phyloP scores from a whole-genome alignment of 202 grass and related monocot species.

The Hordeum pubiflorum region DNA sequence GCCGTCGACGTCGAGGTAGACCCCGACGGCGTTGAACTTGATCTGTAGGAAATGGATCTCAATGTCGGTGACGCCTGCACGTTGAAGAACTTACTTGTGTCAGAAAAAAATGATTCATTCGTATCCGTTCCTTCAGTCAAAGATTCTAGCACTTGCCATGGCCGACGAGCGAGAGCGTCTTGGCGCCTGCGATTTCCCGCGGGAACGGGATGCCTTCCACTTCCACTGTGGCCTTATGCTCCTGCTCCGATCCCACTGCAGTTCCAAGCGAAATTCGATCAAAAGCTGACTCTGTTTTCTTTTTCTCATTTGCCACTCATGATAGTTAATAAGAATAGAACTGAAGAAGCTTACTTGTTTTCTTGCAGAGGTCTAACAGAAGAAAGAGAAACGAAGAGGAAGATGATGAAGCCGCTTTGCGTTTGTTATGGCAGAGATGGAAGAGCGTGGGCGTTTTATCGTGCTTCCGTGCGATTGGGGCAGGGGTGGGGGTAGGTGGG shows the following conservation, averaged over 20 bases:
- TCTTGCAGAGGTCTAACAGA: not conserved
- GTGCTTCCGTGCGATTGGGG: not conserved
- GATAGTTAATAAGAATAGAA: too few relatives aligned
- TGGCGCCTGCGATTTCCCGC: conserved; percentile 38
- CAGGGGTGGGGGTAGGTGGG: not conserved
- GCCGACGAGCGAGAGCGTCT: conserved; percentile 50
- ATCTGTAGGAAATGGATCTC: conserved; percentile 95
- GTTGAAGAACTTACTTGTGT: not conserved
- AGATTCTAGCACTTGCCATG: conserved; percentile 12
- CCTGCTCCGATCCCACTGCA: conserved; percentile 64
- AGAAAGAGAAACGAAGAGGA: not conserved
- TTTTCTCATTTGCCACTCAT: not conserved
- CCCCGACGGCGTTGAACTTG: conserved; percentile 76
- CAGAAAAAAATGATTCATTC: not conserved
- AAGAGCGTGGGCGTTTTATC: conserved; percentile 9
- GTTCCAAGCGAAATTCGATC: not conserved
- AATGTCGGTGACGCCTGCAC: conserved; percentile 77
- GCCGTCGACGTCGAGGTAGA: conserved; percentile 47
- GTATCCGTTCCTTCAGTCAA: too few relatives aligned
- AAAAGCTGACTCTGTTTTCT: not conserved
- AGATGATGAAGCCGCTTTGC: not conserved
- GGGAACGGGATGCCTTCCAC: conserved; percentile 65
- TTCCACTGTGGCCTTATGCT: conserved; percentile 35
- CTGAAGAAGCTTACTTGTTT: not conserved
- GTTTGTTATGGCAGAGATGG: not conserved